Evolutionary conservation across 352 stramenopile species (phyloP), one percentile per base, ranked within the genome.

Genomic region (Pythium angustatum): DNA sequence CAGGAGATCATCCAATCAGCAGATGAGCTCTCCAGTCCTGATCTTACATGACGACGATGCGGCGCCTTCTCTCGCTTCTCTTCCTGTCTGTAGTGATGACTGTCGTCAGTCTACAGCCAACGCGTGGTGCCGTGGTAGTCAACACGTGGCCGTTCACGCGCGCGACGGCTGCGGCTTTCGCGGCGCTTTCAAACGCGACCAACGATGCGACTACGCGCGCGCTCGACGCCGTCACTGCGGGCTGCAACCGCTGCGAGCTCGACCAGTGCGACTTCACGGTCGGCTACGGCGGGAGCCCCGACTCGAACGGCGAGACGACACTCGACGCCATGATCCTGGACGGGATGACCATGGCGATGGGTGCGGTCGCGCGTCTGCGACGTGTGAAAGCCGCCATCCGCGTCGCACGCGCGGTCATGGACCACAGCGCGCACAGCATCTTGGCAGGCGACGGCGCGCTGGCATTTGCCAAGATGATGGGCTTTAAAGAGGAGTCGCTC

Each of bases 301-400:
- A 97, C 60, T 83, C 79, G 2, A 78, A 60, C n/a, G 91, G 89
- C 5, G 86, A 96, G 62, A 96, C 90, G 12, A 97, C 88, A 22
- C 78, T 97, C 14, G 91, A 97, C 56, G 88, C 91, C 7, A 97
- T 97, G 88, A 93, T 97, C 58, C 70, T 97, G 67, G 88, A 96
- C 51, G 91, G 88, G 7, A 72, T 72, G 19, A 92, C 76, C 15
- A 91, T 94, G 77, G 75, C 77, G 58, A 94, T 97, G 77, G 90
- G 91, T 14, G 87, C 87, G 0, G 90, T 97, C 5, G 91, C 77
- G 12, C 83, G 84, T 59, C 67, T 97, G 30, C 75, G 85, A 52
- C 77, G 84, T 43, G 73, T 96, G 47, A 96, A 96, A 45, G 65
- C 82, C 28, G 91, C 90, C 4, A 94, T 96, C 58, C 60, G 78